Evolutionary conservation across 768 basidiomycete species (phyloP).

Genomic region (Ramaria sp.): DNA sequence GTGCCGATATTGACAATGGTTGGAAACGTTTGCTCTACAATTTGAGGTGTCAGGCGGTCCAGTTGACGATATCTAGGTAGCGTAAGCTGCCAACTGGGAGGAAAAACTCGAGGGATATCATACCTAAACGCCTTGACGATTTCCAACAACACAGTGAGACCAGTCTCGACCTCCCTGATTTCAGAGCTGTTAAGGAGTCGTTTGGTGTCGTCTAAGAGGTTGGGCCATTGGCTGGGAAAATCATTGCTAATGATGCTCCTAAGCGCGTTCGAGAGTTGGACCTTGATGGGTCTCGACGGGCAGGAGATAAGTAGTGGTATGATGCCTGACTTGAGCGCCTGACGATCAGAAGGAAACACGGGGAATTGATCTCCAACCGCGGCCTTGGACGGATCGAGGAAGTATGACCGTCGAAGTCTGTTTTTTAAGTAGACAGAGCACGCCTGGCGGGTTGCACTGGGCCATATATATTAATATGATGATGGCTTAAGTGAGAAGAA

Average conservation of each 20-base stretch:
- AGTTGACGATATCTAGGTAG: constrained; percentile 57
- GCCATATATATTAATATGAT: constrained; percentile 5
- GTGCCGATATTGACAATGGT: constrained; percentile 65
- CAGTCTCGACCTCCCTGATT: constrained; percentile 69
- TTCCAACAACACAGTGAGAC: constrained; percentile 69
- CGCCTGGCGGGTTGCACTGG: constrained; percentile 73
- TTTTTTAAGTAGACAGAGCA: constrained; percentile 88
- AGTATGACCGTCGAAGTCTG: constrained; percentile 62
- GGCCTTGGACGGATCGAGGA: constrained; percentile 29
- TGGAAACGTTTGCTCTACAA: constrained; percentile 61
- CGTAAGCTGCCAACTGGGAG: not conserved
- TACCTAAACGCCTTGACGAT: constrained; percentile 68
- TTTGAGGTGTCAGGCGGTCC: constrained; percentile 42
- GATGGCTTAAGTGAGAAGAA: constrained; percentile 18
- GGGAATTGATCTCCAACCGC: constrained; percentile 46
- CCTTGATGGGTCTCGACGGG: constrained; percentile 53
- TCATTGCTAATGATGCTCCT: constrained; percentile 68
- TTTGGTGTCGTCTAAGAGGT: constrained; percentile 57
- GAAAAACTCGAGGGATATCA: constrained; percentile 15
- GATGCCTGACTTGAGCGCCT: constrained; percentile 57
- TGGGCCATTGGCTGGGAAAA: constrained; percentile 70
- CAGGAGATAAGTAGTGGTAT: constrained; percentile 61
- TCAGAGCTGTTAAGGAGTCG: constrained; percentile 50
- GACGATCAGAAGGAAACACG: constrained; percentile 60
- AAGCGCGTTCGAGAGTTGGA: constrained; percentile 66